These are phyloP conservation scores for Fusarium denticulatum DNA, from an alignment of 2,329 filamentous ascomycete genomes.

Conservation along the genomic window DNA sequence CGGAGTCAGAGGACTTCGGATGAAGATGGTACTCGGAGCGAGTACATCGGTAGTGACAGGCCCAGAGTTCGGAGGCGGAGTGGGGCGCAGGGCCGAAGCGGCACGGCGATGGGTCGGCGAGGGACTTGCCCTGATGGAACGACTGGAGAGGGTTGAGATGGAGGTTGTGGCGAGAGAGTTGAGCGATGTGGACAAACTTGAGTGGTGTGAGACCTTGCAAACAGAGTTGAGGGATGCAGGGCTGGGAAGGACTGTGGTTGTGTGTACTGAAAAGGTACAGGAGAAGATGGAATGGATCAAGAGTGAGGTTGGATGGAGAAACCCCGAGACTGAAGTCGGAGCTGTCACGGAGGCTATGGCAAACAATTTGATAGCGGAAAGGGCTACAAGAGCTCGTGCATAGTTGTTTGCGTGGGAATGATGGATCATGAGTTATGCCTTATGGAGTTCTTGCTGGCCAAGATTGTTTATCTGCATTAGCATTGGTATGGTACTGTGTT, in stretches of 20 bases:
- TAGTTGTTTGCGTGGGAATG: not conserved
- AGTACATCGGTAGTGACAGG: constrained; percentile 37
- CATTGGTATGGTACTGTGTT: not conserved
- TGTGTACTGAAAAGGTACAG: constrained; percentile 40
- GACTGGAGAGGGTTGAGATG: constrained; percentile 53
- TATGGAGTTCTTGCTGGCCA: not conserved
- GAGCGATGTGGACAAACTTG: constrained; percentile 46
- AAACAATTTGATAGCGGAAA: not conserved
- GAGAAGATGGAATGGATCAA: constrained; percentile 43
- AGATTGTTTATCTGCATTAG: not conserved
- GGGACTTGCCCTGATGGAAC: constrained; percentile 46
- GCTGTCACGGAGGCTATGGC: not conserved
- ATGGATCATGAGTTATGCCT: not conserved
- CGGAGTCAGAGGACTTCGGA: constrained; percentile 52
- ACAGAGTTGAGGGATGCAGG: constrained; percentile 40
- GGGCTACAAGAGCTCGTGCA: not conserved
- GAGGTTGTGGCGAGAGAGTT: constrained; percentile 50
- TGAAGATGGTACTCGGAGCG: constrained; percentile 50
- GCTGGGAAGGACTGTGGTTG: constrained; percentile 27
- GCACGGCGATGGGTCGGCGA: constrained; percentile 37
- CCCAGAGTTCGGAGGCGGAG: constrained; percentile 26
- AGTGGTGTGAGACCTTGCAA: constrained; percentile 50
- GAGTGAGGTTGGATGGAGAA: constrained; percentile 31
- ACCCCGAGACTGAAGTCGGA: not conserved
- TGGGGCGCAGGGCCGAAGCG: constrained; percentile 27